Percentiles rank a stretch among this genome's conserved stretches.
These are phyloP conservation scores for Exophiala aquamarina DNA, from an alignment of 2,329 filamentous ascomycete species.

Conservation along the genomic window DNA sequence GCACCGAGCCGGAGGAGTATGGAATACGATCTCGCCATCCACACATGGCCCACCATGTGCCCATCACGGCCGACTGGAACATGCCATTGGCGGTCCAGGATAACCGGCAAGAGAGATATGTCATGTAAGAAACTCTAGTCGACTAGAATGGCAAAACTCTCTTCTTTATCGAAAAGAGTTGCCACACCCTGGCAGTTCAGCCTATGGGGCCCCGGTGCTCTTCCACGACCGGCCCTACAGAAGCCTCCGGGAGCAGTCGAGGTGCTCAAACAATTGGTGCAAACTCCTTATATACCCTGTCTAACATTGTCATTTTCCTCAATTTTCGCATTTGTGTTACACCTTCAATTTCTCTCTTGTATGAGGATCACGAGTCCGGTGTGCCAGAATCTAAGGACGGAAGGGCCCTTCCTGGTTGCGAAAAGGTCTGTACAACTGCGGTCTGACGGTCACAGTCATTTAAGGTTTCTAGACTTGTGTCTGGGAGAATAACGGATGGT, in stretches of 20 bases:
- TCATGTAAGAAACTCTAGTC: constrained; percentile 13
- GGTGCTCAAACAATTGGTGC: neutral
- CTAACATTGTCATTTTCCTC: too few species aligned
- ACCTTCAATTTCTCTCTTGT: neutral
- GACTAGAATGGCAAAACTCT: constrained; percentile 1
- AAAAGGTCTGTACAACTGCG: too few species aligned
- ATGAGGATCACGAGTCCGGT: neutral
- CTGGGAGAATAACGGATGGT: constrained; percentile 6
- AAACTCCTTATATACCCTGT: constrained; percentile 9
- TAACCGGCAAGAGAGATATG: constrained; percentile 27
- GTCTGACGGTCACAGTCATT: too few species aligned
- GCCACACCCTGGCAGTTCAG: neutral
- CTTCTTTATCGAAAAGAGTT: constrained; percentile 2
- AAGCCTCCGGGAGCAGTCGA: constrained; percentile 7
- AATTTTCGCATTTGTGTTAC: neutral
- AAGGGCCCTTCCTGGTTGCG: too few species aligned
- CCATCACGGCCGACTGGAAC: constrained; percentile 23
- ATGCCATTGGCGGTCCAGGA: constrained; percentile 24
- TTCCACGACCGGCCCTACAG: constrained; percentile 11
- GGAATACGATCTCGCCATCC: constrained; percentile 54
- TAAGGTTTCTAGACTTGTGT: too few species aligned
- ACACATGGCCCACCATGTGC: constrained; percentile 22
- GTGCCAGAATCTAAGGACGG: too few species aligned
- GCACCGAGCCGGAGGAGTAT: constrained; percentile 69
- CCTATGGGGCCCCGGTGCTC: neutral